Percentiles rank a stretch among this genome's conserved stretches.
phyloP scores from a whole-genome alignment of 2,329 filamentous ascomycete species.

The Apiospora pterosperma region DNA sequence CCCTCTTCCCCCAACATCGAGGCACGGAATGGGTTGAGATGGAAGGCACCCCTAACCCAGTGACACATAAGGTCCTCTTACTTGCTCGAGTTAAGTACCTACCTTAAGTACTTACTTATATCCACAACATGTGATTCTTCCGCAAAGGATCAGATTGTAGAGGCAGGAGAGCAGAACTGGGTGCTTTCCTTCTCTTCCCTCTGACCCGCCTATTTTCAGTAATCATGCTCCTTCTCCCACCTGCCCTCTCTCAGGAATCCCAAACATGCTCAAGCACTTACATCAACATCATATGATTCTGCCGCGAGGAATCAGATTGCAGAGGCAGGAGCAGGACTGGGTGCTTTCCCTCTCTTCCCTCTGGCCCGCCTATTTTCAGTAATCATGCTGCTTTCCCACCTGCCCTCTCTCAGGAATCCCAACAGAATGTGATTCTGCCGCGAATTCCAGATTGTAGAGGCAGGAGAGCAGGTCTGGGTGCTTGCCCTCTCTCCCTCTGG shows the following conservation, averaged over 20 bases:
- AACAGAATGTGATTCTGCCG: too few relatives aligned
- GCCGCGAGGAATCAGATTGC: too few relatives aligned
- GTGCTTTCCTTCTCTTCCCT: background rate
- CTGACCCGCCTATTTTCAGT: background rate
- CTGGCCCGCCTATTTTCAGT: background rate
- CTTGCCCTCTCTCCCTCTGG: background rate
- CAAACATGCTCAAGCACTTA: too few relatives aligned
- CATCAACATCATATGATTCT: too few relatives aligned
- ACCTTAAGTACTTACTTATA: background rate
- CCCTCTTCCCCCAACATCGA: background rate
- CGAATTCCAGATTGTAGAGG: too few relatives aligned
- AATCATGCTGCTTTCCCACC: background rate
- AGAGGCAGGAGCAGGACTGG: too few relatives aligned
- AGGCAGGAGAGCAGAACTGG: too few relatives aligned
- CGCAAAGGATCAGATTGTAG: too few relatives aligned
- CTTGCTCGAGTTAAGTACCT: background rate
- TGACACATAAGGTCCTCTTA: background rate
- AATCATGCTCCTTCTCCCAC: background rate
- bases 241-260: background rate
- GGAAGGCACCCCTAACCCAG: background rate
- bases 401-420: background rate
- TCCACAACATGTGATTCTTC: too few relatives aligned
- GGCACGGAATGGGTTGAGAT: too few relatives aligned
- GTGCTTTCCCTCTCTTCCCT: background rate
- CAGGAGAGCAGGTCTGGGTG: too few relatives aligned